These are phyloP conservation scores for Purshia tridentata DNA, from an alignment of 306 rosid genomes.

Conservation along the genomic window DNA sequence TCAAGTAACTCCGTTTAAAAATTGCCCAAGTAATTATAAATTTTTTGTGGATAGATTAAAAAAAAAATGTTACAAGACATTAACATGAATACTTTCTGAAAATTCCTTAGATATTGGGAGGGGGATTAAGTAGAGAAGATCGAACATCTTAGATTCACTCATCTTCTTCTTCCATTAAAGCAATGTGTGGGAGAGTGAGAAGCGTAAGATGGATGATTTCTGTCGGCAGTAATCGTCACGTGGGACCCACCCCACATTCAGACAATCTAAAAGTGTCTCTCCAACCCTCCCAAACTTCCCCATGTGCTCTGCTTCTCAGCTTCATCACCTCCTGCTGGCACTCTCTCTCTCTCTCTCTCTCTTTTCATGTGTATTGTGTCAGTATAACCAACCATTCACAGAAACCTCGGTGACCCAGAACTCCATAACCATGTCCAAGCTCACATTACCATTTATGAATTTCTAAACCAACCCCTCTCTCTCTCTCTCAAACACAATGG, in stretches of 20 bases:
- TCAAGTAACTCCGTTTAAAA: too few relatives aligned
- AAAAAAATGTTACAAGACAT: too few relatives aligned
- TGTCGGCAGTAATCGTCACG: not conserved
- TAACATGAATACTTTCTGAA: too few relatives aligned
- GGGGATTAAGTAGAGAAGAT: not conserved
- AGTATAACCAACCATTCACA: constrained; percentile 1
- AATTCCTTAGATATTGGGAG: not conserved
- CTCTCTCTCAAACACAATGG: constrained; percentile 47
- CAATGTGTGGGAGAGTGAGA: not conserved
- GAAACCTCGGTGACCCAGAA: constrained; percentile 16
- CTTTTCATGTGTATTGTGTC: constrained; percentile 43
- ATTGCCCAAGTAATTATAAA: too few relatives aligned
- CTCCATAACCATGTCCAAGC: constrained; percentile 18
- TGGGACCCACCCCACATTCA: constrained; percentile 79
- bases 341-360: constrained; percentile 31
- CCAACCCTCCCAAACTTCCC: constrained; percentile 26
- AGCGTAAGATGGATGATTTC: not conserved
- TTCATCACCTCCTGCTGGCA: constrained; percentile 36
- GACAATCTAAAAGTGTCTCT: constrained; percentile 35
- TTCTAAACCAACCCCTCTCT: constrained; percentile 26
- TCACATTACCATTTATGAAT: constrained; percentile 22
- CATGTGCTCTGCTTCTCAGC: constrained; percentile 56
- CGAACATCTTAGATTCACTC: not conserved
- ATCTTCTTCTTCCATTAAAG: not conserved
- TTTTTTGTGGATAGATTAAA: too few relatives aligned